Evolutionary conservation across 2,329 filamentous ascomycete species (phyloP).

Genomic region (Neospermospora avenae): DNA sequence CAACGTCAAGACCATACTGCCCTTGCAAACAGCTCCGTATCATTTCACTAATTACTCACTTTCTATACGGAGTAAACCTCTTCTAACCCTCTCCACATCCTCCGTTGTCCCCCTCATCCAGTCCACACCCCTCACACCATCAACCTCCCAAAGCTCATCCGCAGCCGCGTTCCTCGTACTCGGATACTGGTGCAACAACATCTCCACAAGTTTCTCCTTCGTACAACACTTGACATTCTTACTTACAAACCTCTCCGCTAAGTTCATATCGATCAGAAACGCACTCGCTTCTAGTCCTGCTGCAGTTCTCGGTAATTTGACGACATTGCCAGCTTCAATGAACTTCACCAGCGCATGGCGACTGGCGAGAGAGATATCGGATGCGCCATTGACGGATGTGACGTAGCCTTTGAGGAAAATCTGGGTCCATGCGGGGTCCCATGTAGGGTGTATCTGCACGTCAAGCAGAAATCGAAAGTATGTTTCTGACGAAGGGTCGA

Average conservation of each 20-base stretch:
- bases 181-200: conserved; percentile 82
- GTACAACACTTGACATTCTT: conserved; percentile 50
- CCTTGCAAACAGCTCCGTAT: too few species aligned
- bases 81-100: background rate
- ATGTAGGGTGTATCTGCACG: background rate
- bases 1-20: too few species aligned
- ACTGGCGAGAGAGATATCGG: conserved; percentile 68
- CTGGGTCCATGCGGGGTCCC: conserved; percentile 16
- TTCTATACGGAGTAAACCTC: too few species aligned
- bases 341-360: conserved; percentile 60
- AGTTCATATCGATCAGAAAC: conserved; percentile 70
- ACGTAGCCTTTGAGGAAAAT: conserved; percentile 50
- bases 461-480: background rate
- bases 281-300: conserved; percentile 68
- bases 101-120: conserved; percentile 38
- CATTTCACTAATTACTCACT: too few species aligned
- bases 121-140: conserved; percentile 49
- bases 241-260: conserved; percentile 48
- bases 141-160: conserved; percentile 52
- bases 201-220: conserved; percentile 64
- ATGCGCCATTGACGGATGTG: conserved; percentile 73
- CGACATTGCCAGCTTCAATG: conserved; percentile 37
- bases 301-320: conserved; percentile 58
- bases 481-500: background rate
- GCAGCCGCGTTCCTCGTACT: conserved; percentile 60